Base-by-base conservation (phyloP, 495 filamentous ascomycete species). In the Talaromyces wortmannii region DNA sequence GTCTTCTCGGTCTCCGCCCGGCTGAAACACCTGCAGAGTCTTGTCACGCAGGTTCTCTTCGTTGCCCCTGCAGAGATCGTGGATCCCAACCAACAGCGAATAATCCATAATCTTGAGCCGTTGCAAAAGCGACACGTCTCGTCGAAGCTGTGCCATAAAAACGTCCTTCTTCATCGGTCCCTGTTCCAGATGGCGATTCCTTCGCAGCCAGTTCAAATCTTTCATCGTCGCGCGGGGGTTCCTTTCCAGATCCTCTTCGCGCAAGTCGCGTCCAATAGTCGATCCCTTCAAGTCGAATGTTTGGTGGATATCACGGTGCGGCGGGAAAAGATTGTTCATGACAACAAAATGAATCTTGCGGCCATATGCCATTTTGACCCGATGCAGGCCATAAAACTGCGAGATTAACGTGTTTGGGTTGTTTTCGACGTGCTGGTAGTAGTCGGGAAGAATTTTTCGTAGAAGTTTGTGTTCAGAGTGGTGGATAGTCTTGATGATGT, bases 401-500 rank as follows among this genome's bases (percentile, higher is more conserved):
- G 94, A 97, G 15, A 99, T 85, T 7, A 99, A 77, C 3, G 94
- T 99, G 67, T 97, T 94, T 1, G 95, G 95, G 65, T 99, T 95
- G 40, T 88, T 78, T 55, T 86, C 86, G 61, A 99, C 88, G 67
- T 99, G 95, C 30, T 90, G 74, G 71, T 95, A 97, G 67, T 99
- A 99, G 33, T 96, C 88, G 53, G 87, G 89, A 52, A 99, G 76
- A 45, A 97, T 90, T 67, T 89, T 95, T 50, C 94, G 83, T 43
- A 99, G 80, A 56, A 97, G 88, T 62, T 95, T 95, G 72, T 99
- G 95, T 67, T 99, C 94, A 54, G 83, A 84, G 61, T 96, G 94
- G 66, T 97, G 94, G 55, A 99, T 99, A 12, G 94, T 99, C 69
- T 99, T 99, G 83, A 99, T 99, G 70, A 99, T 99, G 73, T 99